Base-by-base conservation (phyloP, 1,284 basidiomycete species). In the Lentinula novae-zelandiae region DNA sequence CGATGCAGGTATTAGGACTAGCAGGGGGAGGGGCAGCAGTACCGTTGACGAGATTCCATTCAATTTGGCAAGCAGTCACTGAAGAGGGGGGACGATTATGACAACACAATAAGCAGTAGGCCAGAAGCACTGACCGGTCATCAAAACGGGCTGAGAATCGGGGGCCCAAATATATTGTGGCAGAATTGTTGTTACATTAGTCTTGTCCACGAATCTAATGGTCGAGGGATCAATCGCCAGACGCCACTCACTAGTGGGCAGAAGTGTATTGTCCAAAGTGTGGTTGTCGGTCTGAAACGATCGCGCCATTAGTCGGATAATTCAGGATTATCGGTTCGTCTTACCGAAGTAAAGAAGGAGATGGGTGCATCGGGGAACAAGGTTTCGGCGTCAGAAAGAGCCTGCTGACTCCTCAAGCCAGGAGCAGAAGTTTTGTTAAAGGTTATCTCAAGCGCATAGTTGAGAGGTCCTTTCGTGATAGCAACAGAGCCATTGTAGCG, bases 151-250 rank as follows among this genome's bases (percentile, higher is more conserved):
- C 33, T 71, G 71, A 36, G 69, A 70, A 12, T 69, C 73, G 1
- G 75, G 71, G 9, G 71, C 73, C 76, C 75, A 77, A 2, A 70
- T 72, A 51, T 76, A 74, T 60, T 67, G 72, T 1, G 76, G 74
- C 9, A 76, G 62, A 3, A 63, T 54, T 1, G 71, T 63, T 5
- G 64, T 63, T 15, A 63, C 64, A 1, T 59, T 50, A 5, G 74
- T 75, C 15, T 63, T 66, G 50, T 76, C 76, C 5, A 69, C 65
- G n/a, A 76, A 65, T 7, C 62, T 57, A 50, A 77, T 69, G 0
- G 73, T 73, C 15, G 67, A 64, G 6, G 74, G 74, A 60, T 77
- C 73, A 56, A 77, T 76, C 13, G 75, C 76, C 22, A 76, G 60
- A 20, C 68, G 71, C 74, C 76, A 76, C 57, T 72, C 68, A 15